Evolutionary conservation across 2,329 filamentous ascomycete genomes (phyloP), one percentile per base, ranked within the genome.

Genomic region (Rutstroemia sydowiana): DNA sequence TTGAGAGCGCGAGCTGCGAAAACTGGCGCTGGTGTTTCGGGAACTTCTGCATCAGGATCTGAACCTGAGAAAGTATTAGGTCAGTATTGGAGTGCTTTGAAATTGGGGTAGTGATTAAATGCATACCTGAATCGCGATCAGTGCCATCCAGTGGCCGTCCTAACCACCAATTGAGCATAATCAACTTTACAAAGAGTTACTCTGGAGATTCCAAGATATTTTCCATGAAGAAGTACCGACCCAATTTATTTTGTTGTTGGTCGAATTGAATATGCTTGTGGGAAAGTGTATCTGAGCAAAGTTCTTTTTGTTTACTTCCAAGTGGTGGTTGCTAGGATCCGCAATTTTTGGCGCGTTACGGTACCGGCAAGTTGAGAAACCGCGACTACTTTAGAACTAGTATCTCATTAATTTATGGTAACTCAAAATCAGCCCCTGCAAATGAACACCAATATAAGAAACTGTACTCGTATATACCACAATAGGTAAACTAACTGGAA

Each of bases 1-100:
- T 79, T 83, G 62, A 85, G 71, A 5, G 82, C 82, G 54, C 82
- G 75, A 34, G 81, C 81, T 2, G 81, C 82, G 63, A 85, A 85
- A 0, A 85, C 76, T 2, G 82, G 81, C 0, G 79, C 82, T 6
- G 82, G 82, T 14, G 82, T 85, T 59, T 85, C 81, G 36, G 81
- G 81, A 30, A 72, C 71, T 14, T 85, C 81, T 28, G 20, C 31
- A 23, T 51, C 48, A 2, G 48, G 48, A 26, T 51, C 48, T 18
- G 23, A 16, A 10, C 34, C 48, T 51, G 13, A 26, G 13, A 8
- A 8, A 18, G 5, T 9, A 7, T 18, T 2, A 21, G 10, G n/a
- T 39, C 16, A 39, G 36, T 39, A 39, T 39, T 18, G 36, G n/a
- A 39, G n/a, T 21, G 20, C 8, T 18, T 39, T 4, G 18, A 23